Conservation (phyloP, 106 monocot species). For the Posidonia australis region DNA sequence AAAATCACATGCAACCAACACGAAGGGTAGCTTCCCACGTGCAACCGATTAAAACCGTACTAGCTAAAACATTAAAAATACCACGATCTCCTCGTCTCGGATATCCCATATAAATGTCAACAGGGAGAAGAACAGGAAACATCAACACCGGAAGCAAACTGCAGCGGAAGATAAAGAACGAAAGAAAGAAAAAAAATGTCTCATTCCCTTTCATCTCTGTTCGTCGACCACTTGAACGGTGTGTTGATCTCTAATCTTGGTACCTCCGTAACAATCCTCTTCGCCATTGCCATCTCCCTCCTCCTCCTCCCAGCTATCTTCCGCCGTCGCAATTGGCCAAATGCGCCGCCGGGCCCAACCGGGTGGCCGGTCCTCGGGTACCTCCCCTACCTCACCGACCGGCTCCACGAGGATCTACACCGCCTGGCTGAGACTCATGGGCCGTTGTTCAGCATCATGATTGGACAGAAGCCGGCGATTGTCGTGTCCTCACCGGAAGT, state of each 20-base stretch:
- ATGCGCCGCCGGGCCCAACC: slow-evolving; percentile 31
- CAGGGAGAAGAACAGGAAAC: too few species aligned
- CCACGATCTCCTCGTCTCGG: too few species aligned
- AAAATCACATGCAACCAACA: too few species aligned
- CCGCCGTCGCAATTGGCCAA: background rate
- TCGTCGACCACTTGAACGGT: background rate
- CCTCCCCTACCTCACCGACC: slow-evolving; percentile 21
- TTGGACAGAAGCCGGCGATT: slow-evolving; percentile 5
- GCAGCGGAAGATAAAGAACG: too few species aligned
- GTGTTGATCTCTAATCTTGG: background rate
- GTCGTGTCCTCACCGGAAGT: slow-evolving; percentile 3
- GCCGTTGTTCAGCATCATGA: slow-evolving; percentile 5
- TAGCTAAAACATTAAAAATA: too few species aligned
- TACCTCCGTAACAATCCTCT: background rate
- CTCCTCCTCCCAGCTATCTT: background rate
- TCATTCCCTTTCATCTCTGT: background rate
- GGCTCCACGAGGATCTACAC: slow-evolving; percentile 2
- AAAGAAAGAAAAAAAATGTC: too few species aligned
- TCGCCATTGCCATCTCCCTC: background rate
- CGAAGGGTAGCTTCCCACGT: too few species aligned
- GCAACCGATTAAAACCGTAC: too few species aligned
- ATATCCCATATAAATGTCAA: too few species aligned
- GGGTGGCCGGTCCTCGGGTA: slow-evolving; percentile 43
- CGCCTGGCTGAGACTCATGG: slow-evolving; percentile 3
- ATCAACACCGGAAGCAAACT: too few species aligned